Evolutionary conservation across 768 basidiomycete species (phyloP).

Genomic region (Suillus alpinus): DNA sequence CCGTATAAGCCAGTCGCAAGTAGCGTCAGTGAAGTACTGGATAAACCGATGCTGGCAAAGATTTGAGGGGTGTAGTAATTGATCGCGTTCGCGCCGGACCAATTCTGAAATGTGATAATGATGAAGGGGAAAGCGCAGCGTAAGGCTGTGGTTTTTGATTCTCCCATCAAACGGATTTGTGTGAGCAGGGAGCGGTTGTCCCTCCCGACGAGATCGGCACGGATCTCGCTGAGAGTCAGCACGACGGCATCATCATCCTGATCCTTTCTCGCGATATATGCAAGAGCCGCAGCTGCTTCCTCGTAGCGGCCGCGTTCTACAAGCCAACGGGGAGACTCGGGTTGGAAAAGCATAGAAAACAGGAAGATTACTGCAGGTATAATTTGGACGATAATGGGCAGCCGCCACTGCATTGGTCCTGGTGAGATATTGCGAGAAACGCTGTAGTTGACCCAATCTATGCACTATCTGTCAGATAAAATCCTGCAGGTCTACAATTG

Average conservation of each 20-base stretch:
- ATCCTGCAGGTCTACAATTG: background rate
- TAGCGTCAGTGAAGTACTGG: conserved; percentile 28
- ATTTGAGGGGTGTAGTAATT: conserved; percentile 39
- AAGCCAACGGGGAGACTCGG: conserved; percentile 42
- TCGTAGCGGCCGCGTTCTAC: conserved; percentile 34
- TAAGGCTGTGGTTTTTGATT: conserved; percentile 25
- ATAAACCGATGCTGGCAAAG: conserved; percentile 34
- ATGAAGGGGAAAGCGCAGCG: conserved; percentile 31
- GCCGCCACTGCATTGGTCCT: conserved; percentile 35
- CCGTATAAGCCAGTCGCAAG: conserved; percentile 41
- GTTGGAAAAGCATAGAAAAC: conserved; percentile 33
- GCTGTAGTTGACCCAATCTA: conserved; percentile 37
- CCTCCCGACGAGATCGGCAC: conserved; percentile 32
- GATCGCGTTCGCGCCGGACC: conserved; percentile 40
- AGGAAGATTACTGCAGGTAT: conserved; percentile 40
- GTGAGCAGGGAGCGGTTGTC: conserved; percentile 18
- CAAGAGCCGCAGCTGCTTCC: conserved; percentile 31
- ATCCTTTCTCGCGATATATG: conserved; percentile 25
- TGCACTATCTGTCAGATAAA: background rate
- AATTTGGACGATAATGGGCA: conserved; percentile 36
- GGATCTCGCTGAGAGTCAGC: conserved; percentile 34
- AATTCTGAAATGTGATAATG: conserved; percentile 36
- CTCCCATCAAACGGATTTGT: conserved; percentile 33
- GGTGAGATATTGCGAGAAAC: conserved; percentile 22
- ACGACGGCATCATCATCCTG: conserved; percentile 27